Evolutionary conservation across 1,139 yeast species (phyloP), one percentile per base, ranked within the genome.

Genomic region (Sugiyamaella paludigena): DNA sequence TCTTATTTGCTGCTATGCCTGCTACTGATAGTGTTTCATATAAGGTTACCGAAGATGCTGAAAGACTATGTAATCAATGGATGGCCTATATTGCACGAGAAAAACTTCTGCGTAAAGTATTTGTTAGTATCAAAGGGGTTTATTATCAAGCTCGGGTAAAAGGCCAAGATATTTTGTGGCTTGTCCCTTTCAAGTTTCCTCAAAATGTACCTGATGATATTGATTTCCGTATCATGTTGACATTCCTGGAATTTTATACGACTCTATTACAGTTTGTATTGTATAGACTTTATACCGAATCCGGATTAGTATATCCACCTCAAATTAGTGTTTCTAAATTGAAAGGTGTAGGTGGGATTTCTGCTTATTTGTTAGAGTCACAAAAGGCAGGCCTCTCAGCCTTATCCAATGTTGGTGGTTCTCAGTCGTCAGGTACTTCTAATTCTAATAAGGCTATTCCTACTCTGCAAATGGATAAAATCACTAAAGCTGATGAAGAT

Each of bases 51-150:
- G 80, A 80, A 54, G 95, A 89, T 61, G 97, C 98, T 26, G 91
- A 83, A 61, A 78, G 78, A 53, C 77, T 92, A 61, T 84, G 96
- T 62, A 87, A 87, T 68, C 96, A 92, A 69, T 92, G 98, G 98
- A 78, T 87, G 69, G 98, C 98, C 1, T 92, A 77, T 66, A 85
- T 92, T 56, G 91, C 98, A 19, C 83, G 83, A 62, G 95, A 91
- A 66, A 78, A 88, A 62, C 73, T 84, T 28, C 73, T 92, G 58
- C 82, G 84, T 60, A 92, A 92, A 68, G 96, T 91, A 8, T 92
- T 92, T 71, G 97, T 92, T 33, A 87, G 96, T 47, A 92, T 92
- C 66, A 92, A 94, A 70, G 99, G 99, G 72, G 95, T 91, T 24
- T 92, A 92, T 71, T 94, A 92, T 67, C 91, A 91, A 68, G 98